phyloP scores from a whole-genome alignment of 176 grass and related monocot species.

The Oryza punctata region DNA sequence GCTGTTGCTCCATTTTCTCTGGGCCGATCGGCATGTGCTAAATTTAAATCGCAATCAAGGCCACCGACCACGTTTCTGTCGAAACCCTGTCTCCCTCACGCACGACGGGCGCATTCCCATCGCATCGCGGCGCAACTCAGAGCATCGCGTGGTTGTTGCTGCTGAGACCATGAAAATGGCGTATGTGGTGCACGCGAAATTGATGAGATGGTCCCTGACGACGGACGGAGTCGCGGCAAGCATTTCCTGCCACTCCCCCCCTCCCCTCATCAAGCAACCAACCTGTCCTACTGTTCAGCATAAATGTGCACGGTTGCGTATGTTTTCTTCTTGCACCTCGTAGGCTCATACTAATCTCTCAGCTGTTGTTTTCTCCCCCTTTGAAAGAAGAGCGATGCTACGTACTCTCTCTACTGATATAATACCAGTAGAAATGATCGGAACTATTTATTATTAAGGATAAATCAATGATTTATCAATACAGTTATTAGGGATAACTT shows the following conservation, averaged over 20 bases:
- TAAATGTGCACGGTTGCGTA: slow-evolving; percentile 15
- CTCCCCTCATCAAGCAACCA: background rate
- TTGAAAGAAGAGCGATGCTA: too few relatives aligned
- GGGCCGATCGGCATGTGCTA: background rate
- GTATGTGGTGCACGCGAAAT: background rate
- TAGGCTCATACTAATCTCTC: too few relatives aligned
- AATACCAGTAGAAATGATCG: too few relatives aligned
- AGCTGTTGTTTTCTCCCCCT: too few relatives aligned
- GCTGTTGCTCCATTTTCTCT: background rate
- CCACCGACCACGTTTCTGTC: background rate
- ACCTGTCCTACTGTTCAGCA: background rate
- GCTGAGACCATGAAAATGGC: slow-evolving; percentile 3
- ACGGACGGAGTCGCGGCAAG: background rate
- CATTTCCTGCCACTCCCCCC: background rate
- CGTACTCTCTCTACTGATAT: too few relatives aligned
- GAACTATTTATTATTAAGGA: too few relatives aligned
- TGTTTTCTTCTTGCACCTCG: too few relatives aligned
- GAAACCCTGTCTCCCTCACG: background rate
- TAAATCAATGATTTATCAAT: too few relatives aligned
- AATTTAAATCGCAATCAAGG: slow-evolving; percentile 19
- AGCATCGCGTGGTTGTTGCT: background rate
- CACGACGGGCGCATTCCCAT: background rate
- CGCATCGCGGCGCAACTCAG: too few relatives aligned
- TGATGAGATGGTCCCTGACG: slow-evolving; percentile 28
- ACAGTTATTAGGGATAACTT: too few relatives aligned